A percentile compares a stretch with the other conserved stretches of the same genome.
These are phyloP conservation scores for Aspergillus homomorphus DNA, from an alignment of 495 filamentous ascomycete genomes.

Conservation along the genomic window DNA sequence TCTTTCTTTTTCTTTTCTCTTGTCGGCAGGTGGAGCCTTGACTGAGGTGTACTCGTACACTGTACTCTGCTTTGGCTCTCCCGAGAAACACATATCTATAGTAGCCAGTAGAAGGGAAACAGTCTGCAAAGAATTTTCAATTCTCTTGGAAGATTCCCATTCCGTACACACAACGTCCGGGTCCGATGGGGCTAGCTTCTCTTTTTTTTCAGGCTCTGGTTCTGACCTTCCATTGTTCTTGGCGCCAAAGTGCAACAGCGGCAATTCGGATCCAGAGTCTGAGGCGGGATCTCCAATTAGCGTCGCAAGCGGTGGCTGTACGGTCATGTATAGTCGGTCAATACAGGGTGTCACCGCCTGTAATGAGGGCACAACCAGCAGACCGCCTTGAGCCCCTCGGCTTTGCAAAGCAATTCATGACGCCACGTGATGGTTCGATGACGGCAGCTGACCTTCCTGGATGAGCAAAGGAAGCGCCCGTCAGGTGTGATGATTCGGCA, in stretches of 20 bases:
- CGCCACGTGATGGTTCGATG: slow-evolving; percentile 33
- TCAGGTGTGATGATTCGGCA: slow-evolving; percentile 1
- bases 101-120: slow-evolving; percentile 1
- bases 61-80: background rate
- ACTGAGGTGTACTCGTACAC: slow-evolving; percentile 4
- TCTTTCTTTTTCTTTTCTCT: slow-evolving; percentile 3
- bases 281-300: slow-evolving; percentile 39
- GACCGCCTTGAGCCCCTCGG: slow-evolving; percentile 13
- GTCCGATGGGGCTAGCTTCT: slow-evolving; percentile 14
- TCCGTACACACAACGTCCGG: slow-evolving; percentile 18
- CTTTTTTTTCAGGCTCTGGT: slow-evolving; percentile 3
- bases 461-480: slow-evolving; percentile 12
- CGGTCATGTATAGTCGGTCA: slow-evolving; percentile 21
- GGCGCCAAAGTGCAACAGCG: slow-evolving; percentile 27
- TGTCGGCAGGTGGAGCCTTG: slow-evolving; percentile 5
- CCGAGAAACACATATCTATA: too few relatives aligned
- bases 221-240: slow-evolving; percentile 16
- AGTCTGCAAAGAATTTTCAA: slow-evolving; percentile 19
- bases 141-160: slow-evolving; percentile 13
- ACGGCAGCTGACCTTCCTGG: slow-evolving; percentile 24
- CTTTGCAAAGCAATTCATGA: slow-evolving; percentile 16
- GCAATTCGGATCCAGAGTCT: slow-evolving; percentile 20
- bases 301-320: slow-evolving; percentile 17
- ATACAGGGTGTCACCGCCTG: slow-evolving; percentile 19
- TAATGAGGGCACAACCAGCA: slow-evolving; percentile 8